These are phyloP conservation scores for Cladosporium sp. DNA, from an alignment of 2,329 filamentous ascomycete species.

Conservation along the genomic window DNA sequence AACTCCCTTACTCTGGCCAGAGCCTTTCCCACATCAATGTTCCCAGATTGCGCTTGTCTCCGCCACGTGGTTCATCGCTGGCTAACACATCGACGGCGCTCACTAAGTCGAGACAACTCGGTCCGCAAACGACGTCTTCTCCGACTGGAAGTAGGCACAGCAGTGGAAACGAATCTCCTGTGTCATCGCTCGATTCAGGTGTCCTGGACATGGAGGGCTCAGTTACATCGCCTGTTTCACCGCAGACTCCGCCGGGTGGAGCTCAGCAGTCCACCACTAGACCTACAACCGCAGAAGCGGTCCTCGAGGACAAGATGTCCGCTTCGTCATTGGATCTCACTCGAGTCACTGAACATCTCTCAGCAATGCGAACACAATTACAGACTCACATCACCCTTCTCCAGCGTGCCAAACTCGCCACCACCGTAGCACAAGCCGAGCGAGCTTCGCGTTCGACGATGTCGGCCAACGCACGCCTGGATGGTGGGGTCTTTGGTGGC, in stretches of 20 bases:
- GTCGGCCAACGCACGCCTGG: background rate
- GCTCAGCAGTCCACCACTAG: background rate
- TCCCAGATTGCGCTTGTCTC: background rate
- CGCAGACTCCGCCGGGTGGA: background rate
- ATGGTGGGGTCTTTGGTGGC: background rate
- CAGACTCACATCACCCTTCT: constrained; percentile 33
- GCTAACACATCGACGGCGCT: background rate
- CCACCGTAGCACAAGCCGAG: constrained; percentile 16
- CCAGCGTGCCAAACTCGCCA: constrained; percentile 23
- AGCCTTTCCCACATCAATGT: too few species aligned
- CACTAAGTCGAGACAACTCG: background rate
- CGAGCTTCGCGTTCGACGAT: constrained; percentile 10
- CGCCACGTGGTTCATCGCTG: background rate
- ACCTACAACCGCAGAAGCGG: background rate
- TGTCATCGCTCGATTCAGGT: constrained; percentile 14
- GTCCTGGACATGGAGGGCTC: constrained; percentile 7
- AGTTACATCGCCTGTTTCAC: constrained; percentile 16
- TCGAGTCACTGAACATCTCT: constrained; percentile 19
- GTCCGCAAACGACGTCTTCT: background rate
- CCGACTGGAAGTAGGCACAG: background rate
- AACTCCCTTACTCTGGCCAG: constrained; percentile 18
- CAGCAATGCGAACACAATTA: constrained; percentile 29
- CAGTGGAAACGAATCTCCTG: constrained; percentile 8
- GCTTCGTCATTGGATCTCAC: constrained; percentile 7
- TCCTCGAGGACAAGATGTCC: background rate